Evolutionary conservation across 805 yeast genomes (phyloP), one percentile per base, ranked within the genome.

Genomic region (Suhomyces sp.): DNA sequence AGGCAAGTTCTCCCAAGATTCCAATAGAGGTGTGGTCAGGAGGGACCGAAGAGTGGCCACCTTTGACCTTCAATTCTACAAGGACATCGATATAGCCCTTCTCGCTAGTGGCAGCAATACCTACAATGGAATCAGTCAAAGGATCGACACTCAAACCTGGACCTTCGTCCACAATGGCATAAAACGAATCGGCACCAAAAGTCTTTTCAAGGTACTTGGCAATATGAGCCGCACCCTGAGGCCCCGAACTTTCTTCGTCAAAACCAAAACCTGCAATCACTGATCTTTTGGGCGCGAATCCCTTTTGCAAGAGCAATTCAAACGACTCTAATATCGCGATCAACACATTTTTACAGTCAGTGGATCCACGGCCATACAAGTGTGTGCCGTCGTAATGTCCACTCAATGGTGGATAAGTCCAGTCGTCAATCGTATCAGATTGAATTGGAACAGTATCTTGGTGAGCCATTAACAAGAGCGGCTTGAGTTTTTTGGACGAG

Each of bases 21-120:
- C 94, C 96, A 67, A 89, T 87, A 2, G 87, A 78, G 4, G 96
- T 87, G 62, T 89, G 94, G 45, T 81, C 85, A 2, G 92, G 93
- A 7, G 96, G 94, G n/a, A 78, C 65, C 7, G 92, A 85, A 1
- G 93, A 83, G 63, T 87, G 96, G 7, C 96, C 96, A 37, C 96
- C 96, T 12, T 83, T 81, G 19, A 87, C 83, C 21, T 69, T 68
- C 40, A 87, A 67, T 3, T 74, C 73, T 41, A 86, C 71, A 25
- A 61, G 54, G 3, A 78, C 59, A 57, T 78, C 68, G 2, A 85
- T 81, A 53, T 82, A 72, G 31, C 77, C 76, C 46, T 77, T 70
- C 35, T 79, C 87, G 17, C 80, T 69, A 2, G 71, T 65, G 6
- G 66, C 83, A 69, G 60, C 76, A 58, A 48, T 69, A 64, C 64